Evolutionary conservation across 306 rosid species (phyloP).

Genomic region (Quercus mongolica): DNA sequence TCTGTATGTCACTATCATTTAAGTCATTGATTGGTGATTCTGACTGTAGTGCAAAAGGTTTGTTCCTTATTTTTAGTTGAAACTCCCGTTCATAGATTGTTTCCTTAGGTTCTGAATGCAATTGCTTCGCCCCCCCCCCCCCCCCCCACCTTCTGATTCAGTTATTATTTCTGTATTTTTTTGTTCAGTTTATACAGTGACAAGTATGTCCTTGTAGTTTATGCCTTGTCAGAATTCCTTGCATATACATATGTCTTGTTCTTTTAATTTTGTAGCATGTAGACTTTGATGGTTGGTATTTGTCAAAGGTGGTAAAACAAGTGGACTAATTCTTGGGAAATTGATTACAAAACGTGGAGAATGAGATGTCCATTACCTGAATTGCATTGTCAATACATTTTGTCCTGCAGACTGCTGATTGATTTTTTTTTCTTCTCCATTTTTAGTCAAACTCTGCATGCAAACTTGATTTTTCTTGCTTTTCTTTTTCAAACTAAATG

Average conservation of each 20-base stretch:
- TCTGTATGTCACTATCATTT: conserved; percentile 44
- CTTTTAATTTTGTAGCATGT: not conserved
- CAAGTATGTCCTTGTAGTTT: not conserved
- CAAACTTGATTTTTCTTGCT: not conserved
- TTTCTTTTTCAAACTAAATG: not conserved
- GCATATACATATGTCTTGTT: not conserved
- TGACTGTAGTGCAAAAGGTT: conserved; percentile 55
- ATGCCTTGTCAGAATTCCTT: not conserved
- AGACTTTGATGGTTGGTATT: not conserved
- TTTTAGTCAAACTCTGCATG: not conserved
- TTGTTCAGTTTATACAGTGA: not conserved
- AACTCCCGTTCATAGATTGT: not conserved
- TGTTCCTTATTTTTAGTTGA: not conserved
- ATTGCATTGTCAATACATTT: not conserved
- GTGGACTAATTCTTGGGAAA: not conserved
- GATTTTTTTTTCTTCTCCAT: not conserved
- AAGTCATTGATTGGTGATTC: conserved; percentile 46
- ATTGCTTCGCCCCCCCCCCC: not conserved
- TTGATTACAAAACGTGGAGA: not conserved
- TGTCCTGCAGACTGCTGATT: not conserved
- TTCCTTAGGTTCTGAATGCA: not conserved
- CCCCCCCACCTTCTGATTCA: not conserved
- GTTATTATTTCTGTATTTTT: not conserved
- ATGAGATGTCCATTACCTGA: not conserved
- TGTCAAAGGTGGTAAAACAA: not conserved